A percentile compares a stretch with the other conserved stretches of the same genome.
These are phyloP conservation scores for Botrytis fabae DNA, from an alignment of 2,329 filamentous ascomycete species.

Conservation along the genomic window DNA sequence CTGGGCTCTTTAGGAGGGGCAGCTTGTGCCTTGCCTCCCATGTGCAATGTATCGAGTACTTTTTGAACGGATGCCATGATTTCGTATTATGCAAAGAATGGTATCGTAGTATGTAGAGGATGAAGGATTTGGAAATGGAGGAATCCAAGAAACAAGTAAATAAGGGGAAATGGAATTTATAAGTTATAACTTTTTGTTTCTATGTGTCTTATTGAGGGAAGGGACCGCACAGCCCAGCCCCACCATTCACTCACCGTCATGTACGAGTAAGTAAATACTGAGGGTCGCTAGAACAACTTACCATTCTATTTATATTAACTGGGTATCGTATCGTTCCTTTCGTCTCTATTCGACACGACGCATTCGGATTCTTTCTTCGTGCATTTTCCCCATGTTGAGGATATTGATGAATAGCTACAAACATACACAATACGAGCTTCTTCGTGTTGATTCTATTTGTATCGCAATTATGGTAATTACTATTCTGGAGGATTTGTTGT, in stretches of 20 bases:
- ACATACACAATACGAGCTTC: not conserved
- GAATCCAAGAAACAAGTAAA: not conserved
- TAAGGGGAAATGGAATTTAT: conserved; percentile 15
- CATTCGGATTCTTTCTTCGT: conserved; percentile 1
- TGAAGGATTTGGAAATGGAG: not conserved
- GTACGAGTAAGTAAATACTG: not conserved
- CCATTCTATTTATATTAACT: conserved; percentile 4
- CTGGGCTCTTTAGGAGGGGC: conserved; percentile 41
- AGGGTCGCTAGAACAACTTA: conserved; percentile 25
- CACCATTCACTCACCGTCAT: conserved; percentile 29
- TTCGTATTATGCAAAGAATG: not conserved
- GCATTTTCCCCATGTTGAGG: not conserved
- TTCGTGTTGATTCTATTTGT: not conserved
- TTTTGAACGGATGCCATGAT: conserved; percentile 46
- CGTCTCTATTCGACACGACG: conserved; percentile 7
- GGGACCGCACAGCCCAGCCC: conserved; percentile 31
- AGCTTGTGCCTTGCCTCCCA: conserved; percentile 37
- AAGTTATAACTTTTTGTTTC: conserved; percentile 5
- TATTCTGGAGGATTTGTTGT: not conserved
- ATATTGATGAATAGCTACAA: not conserved
- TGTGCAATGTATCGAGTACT: conserved; percentile 49
- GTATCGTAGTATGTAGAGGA: not conserved
- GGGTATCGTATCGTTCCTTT: conserved; percentile 23
- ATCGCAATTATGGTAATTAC: not conserved
- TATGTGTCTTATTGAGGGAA: conserved; percentile 9